Base-by-base conservation (phyloP, 2,329 filamentous ascomycete species). In the Rhynchosporium secalis region DNA sequence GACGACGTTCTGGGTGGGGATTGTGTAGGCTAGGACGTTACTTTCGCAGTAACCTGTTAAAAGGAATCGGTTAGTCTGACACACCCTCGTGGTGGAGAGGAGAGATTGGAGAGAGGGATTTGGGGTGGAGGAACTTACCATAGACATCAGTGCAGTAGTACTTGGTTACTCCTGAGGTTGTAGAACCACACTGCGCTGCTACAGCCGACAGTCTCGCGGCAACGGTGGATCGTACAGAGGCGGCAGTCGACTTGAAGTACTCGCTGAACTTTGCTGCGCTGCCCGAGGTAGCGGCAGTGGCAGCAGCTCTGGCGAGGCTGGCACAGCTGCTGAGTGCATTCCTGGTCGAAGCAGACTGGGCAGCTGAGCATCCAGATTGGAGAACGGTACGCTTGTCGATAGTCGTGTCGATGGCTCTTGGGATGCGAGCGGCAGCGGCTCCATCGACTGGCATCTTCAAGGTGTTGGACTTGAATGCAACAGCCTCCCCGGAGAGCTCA, bases 71-170 rank as follows among this genome's bases (percentile, higher is more conserved):
- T 43, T n/a, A 43, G 12, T n/a, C 1, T 20, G 20, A 20, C 20
- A 20, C 20, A 20, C 20, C 1, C 20, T 20, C 20, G 20, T 20
- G 20, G 20, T 20, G 20, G 20, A 20, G 20, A 20, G 20, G 20
- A 20, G 20, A 20, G 20, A 20, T 20, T 20, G 20, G 20, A 20
- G 20, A 20, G 20, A 20, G 20, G 20, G 20, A 20, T 20, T 20
- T 20, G 20, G 20, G 20, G 20, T n/a, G 15, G 41, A 7, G 12
- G 33, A 38, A 38, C 33, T 38, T 52, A 38, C 74, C 72, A 70
- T 83, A 83, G 2, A 78, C 74, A 68, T 89, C 86, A 15, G 75
- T 77, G 77, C 87, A 89, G 77, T 85, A 84, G 68, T 83, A 84
- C 1, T 74, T 74, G 2, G 84, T 84, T 1, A 72, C 69, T 1